These are phyloP conservation scores for Camillea tinctor DNA, from an alignment of 2,329 filamentous ascomycete species.

Conservation along the genomic window DNA sequence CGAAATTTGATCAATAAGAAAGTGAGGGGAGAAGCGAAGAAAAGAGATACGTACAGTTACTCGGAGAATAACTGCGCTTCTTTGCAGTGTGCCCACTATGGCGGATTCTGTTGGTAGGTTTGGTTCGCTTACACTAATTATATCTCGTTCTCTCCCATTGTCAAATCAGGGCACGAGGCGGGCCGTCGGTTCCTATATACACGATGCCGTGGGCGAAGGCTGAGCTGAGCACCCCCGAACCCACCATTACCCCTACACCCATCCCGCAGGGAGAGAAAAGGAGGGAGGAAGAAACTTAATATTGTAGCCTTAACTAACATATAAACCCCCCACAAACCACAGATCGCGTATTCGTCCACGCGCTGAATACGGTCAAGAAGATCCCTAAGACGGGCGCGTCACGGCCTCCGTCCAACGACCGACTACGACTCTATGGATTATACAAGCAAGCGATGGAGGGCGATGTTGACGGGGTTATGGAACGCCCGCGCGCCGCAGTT, in stretches of 20 bases:
- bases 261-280: not conserved
- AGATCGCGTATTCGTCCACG: slow-evolving; percentile 99
- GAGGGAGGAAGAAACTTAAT: too few species aligned
- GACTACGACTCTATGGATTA: slow-evolving; percentile 90
- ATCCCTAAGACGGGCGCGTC: slow-evolving; percentile 90
- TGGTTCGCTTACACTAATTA: not conserved
- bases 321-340: not conserved
- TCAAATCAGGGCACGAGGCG: not conserved
- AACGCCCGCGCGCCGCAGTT: slow-evolving; percentile 62
- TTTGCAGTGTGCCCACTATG: slow-evolving; percentile 36
- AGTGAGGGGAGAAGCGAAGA: not conserved
- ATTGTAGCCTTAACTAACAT: slow-evolving; percentile 9
- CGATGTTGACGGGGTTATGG: slow-evolving; percentile 91
- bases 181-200: slow-evolving; percentile 13
- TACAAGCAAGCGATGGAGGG: slow-evolving; percentile 99
- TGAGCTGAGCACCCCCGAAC: slow-evolving; percentile 2
- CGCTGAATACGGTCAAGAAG: slow-evolving; percentile 97
- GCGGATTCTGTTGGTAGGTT: slow-evolving; percentile 53
- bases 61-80: slow-evolving; percentile 5
- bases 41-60: not conserved
- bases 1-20: not conserved
- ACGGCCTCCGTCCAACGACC: slow-evolving; percentile 80
- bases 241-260: not conserved
- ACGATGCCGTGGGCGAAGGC: not conserved
- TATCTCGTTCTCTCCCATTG: not conserved